Evolutionary conservation across 441 rosid species (phyloP).

Genomic region (Hura crepitans): DNA sequence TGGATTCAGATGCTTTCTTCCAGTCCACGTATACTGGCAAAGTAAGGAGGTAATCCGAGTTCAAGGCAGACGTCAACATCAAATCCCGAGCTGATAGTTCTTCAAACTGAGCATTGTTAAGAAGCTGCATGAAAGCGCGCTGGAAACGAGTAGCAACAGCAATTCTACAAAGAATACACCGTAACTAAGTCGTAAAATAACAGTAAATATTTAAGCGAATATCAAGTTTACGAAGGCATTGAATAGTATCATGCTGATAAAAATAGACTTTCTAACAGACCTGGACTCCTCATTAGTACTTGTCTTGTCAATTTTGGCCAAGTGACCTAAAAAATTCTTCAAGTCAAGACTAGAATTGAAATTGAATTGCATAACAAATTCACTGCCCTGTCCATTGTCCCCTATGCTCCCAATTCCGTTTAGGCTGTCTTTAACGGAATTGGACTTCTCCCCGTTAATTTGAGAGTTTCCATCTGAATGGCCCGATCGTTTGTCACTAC

Average conservation of each 20-base stretch:
- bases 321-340: conserved; percentile 47
- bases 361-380: conserved; percentile 33
- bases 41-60: conserved; percentile 88
- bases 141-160: conserved; percentile 83
- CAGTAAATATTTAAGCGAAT: conserved; percentile 3
- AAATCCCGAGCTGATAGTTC: conserved; percentile 88
- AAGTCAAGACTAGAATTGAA: conserved; percentile 55
- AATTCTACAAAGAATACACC: conserved; percentile 43
- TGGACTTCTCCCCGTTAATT: conserved; percentile 33
- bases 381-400: conserved; percentile 25
- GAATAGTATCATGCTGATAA: not conserved
- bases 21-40: conserved; percentile 89
- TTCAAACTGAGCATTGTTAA: conserved; percentile 77
- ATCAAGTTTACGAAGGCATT: not conserved
- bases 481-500: conserved; percentile 10
- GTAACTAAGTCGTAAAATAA: conserved; percentile 14
- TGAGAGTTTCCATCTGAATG: conserved; percentile 26
- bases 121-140: conserved; percentile 90
- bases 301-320: conserved; percentile 34
- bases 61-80: conserved; percentile 79
- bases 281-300: conserved; percentile 43
- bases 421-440: conserved; percentile 23
- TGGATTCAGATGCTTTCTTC: conserved; percentile 82
- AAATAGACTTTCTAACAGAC: conserved; percentile 28
- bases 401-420: conserved; percentile 22